Conservation (phyloP, 2,329 filamentous ascomycete species). For the Paracamarosporium sp. region DNA sequence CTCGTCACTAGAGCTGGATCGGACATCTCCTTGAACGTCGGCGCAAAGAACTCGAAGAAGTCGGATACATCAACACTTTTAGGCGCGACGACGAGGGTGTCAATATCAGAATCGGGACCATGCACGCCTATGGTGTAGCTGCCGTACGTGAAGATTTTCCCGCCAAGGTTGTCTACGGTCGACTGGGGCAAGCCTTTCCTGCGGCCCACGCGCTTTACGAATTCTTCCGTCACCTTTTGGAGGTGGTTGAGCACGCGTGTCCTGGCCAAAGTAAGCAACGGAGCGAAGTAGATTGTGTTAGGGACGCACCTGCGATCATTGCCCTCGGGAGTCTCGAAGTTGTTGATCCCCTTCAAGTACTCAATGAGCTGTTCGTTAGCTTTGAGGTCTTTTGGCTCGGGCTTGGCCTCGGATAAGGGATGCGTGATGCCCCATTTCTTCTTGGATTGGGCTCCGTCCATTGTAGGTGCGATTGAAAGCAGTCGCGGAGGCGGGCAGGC, state of each 20-base stretch:
- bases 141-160: slow-evolving; percentile 94
- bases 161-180: slow-evolving; percentile 82
- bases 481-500: slow-evolving; percentile 18
- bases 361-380: slow-evolving; percentile 80
- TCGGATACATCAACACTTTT: slow-evolving; percentile 88
- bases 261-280: slow-evolving; percentile 53
- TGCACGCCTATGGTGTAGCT: slow-evolving; percentile 89
- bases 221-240: slow-evolving; percentile 81
- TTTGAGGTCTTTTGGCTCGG: slow-evolving; percentile 77
- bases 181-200: slow-evolving; percentile 76
- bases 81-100: slow-evolving; percentile 90
- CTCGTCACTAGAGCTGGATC: slow-evolving; percentile 82
- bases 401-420: slow-evolving; percentile 78
- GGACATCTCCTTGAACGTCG: slow-evolving; percentile 77
- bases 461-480: slow-evolving; percentile 19
- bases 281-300: neutral
- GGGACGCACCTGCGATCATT: slow-evolving; percentile 75
- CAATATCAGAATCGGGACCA: slow-evolving; percentile 88
- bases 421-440: slow-evolving; percentile 75
- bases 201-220: slow-evolving; percentile 81
- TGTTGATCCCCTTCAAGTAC: slow-evolving; percentile 86
- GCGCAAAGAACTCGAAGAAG: slow-evolving; percentile 91
- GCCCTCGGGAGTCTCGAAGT: slow-evolving; percentile 84
- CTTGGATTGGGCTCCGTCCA: slow-evolving; percentile 39
- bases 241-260: slow-evolving; percentile 76